Conservation (phyloP, 495 filamentous ascomycete genomes). For the Lentithecium fluviatile region DNA sequence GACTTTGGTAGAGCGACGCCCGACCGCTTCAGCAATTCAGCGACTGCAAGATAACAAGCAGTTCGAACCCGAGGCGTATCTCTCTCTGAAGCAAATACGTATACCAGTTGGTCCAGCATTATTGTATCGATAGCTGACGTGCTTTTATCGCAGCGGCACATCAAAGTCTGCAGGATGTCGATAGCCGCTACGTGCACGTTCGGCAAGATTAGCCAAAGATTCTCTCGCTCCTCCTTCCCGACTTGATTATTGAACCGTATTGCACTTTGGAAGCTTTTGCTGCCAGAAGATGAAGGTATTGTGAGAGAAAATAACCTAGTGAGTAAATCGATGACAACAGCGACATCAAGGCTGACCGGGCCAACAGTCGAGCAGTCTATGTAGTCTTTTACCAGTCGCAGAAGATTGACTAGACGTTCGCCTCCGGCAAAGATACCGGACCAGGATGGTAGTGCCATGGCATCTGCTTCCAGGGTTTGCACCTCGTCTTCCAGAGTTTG, state of each 20-base stretch:
- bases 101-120: conserved; percentile 64
- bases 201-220: conserved; percentile 68
- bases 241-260: conserved; percentile 63
- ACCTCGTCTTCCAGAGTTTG: conserved; percentile 43
- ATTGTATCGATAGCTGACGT: conserved; percentile 56
- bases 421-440: conserved; percentile 67
- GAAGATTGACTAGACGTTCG: conserved; percentile 62
- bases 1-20: conserved; percentile 65
- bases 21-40: conserved; percentile 56
- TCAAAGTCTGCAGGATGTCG: conserved; percentile 54
- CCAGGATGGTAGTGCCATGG: conserved; percentile 64
- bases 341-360: conserved; percentile 62
- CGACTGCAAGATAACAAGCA: conserved; percentile 58
- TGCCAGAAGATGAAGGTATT: conserved; percentile 48
- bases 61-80: conserved; percentile 50
- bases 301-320: conserved; percentile 67
- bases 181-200: conserved; percentile 69
- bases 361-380: conserved; percentile 59
- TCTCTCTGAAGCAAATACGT: conserved; percentile 64
- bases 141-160: conserved; percentile 54
- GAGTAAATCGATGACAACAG: conserved; percentile 62
- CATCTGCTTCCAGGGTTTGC: conserved; percentile 42
- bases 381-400: conserved; percentile 56
- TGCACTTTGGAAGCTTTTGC: conserved; percentile 35
- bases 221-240: conserved; percentile 72